Percentiles rank a stretch among this genome's conserved stretches.
Evolutionary conservation across 208 protist species (phyloP).

Genomic region (Leishmania gerbilli): DNA sequence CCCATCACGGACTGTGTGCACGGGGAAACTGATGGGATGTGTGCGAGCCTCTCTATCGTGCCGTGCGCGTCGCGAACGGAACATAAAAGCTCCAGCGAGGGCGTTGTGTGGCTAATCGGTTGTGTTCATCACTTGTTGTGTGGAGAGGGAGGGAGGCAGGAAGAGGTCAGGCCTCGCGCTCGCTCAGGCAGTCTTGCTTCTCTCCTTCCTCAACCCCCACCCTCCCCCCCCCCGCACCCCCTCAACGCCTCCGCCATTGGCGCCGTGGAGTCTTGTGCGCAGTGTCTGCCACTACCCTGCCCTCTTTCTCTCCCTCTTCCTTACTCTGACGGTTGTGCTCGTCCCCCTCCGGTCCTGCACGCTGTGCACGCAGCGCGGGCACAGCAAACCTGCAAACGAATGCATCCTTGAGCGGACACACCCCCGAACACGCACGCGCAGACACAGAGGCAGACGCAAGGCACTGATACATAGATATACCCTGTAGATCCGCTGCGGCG

Average conservation of each 20-base stretch:
- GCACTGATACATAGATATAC: background rate
- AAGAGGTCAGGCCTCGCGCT: background rate
- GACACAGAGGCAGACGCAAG: background rate
- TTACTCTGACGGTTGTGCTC: background rate
- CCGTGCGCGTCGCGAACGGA: background rate
- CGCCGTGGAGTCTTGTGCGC: background rate
- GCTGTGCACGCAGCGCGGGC: background rate
- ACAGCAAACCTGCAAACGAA: background rate
- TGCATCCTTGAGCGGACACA: background rate
- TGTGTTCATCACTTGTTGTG: background rate
- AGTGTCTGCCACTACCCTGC: background rate
- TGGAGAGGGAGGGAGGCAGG: background rate
- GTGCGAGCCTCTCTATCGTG: no score
- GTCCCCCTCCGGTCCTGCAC: background rate
- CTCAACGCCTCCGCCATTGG: background rate
- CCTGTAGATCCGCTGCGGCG: background rate
- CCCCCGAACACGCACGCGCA: background rate
- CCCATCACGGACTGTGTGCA: background rate
- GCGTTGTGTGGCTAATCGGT: background rate
- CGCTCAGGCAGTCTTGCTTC: background rate
- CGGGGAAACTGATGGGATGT: no score
- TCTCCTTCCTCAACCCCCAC: background rate
- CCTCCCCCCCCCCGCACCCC: background rate
- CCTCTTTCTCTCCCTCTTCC: background rate
- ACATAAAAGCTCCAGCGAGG: background rate